Base-by-base conservation (phyloP, 805 yeast species). In the Pichia sporocuriosa region DNA sequence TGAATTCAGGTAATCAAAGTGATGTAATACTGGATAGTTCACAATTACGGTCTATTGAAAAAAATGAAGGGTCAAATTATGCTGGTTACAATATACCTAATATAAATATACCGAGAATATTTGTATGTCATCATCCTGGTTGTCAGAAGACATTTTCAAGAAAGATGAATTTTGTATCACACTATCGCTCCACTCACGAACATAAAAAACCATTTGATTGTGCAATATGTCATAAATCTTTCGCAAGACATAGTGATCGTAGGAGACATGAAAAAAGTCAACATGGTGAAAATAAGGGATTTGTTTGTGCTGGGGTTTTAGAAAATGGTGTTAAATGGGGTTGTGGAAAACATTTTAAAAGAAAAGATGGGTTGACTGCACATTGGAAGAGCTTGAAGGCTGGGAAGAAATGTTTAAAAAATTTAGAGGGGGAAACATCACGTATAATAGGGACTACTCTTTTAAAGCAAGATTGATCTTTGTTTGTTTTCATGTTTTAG, bases 311-410 rank as follows among this genome's bases (percentile, higher is more conserved):
- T 8, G 66, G 65, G 1, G 41, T 51, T 12, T 38, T 49, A 21
- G 53, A 55, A 21, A 51, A 46, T 28, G 66, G 64, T 21, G 48
- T 50, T 16, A 44, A 42, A 17, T 62, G 66, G 66, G 66, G 66
- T 4, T 62, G 66, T 41, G 62, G 63, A 20, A 62, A 59, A 45
- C 44, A 43, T n/a, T 62, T 62, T 37, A 59, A 59, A 40, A 45
- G 66, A 15, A 61, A 60, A 39, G 66, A 62, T 40, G 66, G 66
- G 1, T 47, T 62, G 21, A 45, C 59, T n/a, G 65, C 66, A 1
- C 66, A 62, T 39, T 62, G 66, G 66, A 56, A 57, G 40, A 54
- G 61, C 7, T 55, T 58, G 19, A 62, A 60, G 52, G 65, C 66
- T 10, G 56, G 52, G 25, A 56, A 50, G 45, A 59, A 57, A 44